Evolutionary conservation across 371 early-diverging fungal species (phyloP).

Genomic region (Choanephora cucurbitarum): DNA sequence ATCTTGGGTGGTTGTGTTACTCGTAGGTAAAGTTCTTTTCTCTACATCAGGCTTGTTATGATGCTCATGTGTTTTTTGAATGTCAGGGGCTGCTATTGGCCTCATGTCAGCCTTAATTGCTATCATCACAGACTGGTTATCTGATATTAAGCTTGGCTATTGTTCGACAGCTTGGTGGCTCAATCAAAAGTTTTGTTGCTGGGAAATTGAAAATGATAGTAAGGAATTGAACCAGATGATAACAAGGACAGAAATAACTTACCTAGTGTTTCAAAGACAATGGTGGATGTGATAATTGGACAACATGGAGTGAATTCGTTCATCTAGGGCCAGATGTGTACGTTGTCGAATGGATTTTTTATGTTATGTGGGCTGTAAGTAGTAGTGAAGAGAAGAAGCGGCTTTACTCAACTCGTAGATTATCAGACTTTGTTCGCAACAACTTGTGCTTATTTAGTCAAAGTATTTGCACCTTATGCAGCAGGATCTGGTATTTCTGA

Average conservation of each 20-base stretch:
- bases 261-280: not conserved
- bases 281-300: slow-evolving; percentile 54
- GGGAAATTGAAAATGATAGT: slow-evolving; percentile 71
- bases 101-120: slow-evolving; percentile 86
- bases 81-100: slow-evolving; percentile 80
- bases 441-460: slow-evolving; percentile 63
- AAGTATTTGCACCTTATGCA: slow-evolving; percentile 80
- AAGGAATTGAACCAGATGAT: no score
- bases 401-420: slow-evolving; percentile 10
- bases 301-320: slow-evolving; percentile 54
- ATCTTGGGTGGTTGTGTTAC: slow-evolving; percentile 84
- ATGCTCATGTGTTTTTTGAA: not conserved
- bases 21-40: slow-evolving; percentile 61
- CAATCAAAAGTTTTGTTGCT: slow-evolving; percentile 95
- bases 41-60: no score
- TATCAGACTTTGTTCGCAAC: slow-evolving; percentile 61
- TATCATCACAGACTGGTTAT: slow-evolving; percentile 84
- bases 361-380: slow-evolving; percentile 62
- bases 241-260: not conserved
- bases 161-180: slow-evolving; percentile 92
- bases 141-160: slow-evolving; percentile 84
- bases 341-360: slow-evolving; percentile 62
- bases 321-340: slow-evolving; percentile 42
- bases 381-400: not conserved
- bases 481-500: slow-evolving; percentile 97